phyloP scores from a whole-genome alignment of 2,329 filamentous ascomycete species.

The Calonectria pseudoreteaudii region DNA sequence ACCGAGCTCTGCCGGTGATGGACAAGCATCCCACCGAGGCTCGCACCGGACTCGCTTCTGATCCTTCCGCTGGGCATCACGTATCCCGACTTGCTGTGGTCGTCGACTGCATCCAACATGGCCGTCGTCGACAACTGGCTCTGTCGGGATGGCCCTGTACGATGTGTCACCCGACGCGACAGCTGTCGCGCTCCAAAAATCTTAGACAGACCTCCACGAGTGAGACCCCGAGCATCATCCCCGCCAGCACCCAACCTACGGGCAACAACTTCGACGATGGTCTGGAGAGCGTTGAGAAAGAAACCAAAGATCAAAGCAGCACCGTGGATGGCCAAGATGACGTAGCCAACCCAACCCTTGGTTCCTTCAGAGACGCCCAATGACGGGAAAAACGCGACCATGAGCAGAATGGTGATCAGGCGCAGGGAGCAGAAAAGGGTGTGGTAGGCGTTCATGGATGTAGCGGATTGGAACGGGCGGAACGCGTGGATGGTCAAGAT shows the following conservation, averaged over 20 bases:
- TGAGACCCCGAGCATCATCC: constrained; percentile 75
- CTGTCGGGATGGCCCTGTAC: constrained; percentile 74
- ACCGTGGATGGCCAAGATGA: constrained; percentile 87
- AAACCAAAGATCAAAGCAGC: constrained; percentile 91
- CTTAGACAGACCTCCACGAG: constrained; percentile 86
- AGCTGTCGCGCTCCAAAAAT: constrained; percentile 93
- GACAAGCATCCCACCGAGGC: constrained; percentile 62
- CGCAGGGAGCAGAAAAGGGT: constrained; percentile 84
- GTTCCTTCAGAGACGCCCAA: constrained; percentile 81
- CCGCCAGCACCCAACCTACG: constrained; percentile 85
- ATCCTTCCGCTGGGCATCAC: constrained; percentile 65
- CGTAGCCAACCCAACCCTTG: constrained; percentile 96
- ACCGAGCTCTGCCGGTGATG: constrained; percentile 62
- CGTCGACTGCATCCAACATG: constrained; percentile 77
- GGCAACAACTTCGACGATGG: constrained; percentile 87
- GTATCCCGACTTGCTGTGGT: constrained; percentile 72
- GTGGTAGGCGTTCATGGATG: constrained; percentile 98
- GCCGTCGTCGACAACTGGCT: constrained; percentile 86
- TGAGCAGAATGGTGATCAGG: constrained; percentile 79
- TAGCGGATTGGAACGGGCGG: constrained; percentile 88
- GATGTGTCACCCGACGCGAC: constrained; percentile 76
- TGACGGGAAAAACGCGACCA: constrained; percentile 86
- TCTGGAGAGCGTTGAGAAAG: constrained; percentile 91
- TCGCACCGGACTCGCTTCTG: constrained; percentile 72
- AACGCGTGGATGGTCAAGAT: constrained; percentile 90